Conservation (phyloP, 2,329 filamentous ascomycete genomes). For the Apiospora arundinis region DNA sequence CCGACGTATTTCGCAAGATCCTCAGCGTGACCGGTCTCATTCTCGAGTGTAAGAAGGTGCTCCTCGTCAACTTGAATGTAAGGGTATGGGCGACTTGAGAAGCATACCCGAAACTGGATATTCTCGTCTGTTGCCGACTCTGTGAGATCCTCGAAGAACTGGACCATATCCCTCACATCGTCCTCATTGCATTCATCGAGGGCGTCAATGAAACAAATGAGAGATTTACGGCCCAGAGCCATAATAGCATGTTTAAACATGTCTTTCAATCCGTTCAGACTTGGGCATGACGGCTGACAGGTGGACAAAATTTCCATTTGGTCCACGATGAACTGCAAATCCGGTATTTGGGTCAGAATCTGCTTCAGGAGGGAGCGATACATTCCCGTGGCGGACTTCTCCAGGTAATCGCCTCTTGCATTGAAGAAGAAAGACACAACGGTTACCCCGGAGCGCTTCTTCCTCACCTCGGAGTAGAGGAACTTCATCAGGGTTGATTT, state of each 20-base stretch:
- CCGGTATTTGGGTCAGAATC: conserved; percentile 43
- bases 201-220: conserved; percentile 40
- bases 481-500: conserved; percentile 54
- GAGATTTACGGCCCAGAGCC: conserved; percentile 22
- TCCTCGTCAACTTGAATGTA: conserved; percentile 41
- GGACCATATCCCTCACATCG: conserved; percentile 50
- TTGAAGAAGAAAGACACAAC: conserved; percentile 57
- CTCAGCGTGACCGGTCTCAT: conserved; percentile 37
- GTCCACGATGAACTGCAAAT: conserved; percentile 44
- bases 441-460: conserved; percentile 26
- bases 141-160: conserved; percentile 49
- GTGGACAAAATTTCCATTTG: conserved; percentile 1
- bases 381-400: conserved; percentile 54
- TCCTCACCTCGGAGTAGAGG: conserved; percentile 29
- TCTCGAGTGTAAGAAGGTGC: conserved; percentile 41
- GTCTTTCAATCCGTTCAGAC: conserved; percentile 31
- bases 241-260: conserved; percentile 33
- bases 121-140: conserved; percentile 31
- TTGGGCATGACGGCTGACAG: neutral
- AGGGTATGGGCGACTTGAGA: conserved; percentile 47
- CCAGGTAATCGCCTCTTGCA: conserved; percentile 48
- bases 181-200: conserved; percentile 55
- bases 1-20: neutral
- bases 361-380: conserved; percentile 58
- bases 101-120: conserved; percentile 43